Evolutionary conservation across 257 asterid species (phyloP).

Genomic region (Solanum ahanhuiri): DNA sequence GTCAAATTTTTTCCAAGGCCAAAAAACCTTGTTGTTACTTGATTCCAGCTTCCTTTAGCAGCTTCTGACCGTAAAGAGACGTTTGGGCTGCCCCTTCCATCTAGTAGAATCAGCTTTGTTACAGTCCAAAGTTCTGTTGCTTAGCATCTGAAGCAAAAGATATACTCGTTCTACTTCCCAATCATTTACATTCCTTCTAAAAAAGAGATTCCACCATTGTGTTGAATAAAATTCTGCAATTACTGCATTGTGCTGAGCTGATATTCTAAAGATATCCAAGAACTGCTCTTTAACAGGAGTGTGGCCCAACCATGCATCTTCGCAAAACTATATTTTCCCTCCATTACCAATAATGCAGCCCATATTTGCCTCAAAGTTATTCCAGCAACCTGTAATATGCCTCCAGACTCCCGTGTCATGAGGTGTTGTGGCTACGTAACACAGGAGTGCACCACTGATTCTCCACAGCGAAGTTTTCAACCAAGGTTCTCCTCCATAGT

Average conservation of each 20-base stretch:
- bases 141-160: neutral
- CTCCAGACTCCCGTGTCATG: neutral
- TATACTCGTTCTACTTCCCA: neutral
- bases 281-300: neutral
- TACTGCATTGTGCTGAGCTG: neutral
- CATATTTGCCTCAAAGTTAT: neutral
- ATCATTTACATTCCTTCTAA: neutral
- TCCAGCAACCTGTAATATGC: neutral
- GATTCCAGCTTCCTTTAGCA: neutral
- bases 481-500: neutral
- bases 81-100: neutral
- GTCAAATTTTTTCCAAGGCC: neutral
- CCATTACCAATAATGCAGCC: neutral
- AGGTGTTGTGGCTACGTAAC: neutral
- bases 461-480: neutral
- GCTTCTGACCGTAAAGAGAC: neutral
- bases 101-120: neutral
- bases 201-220: neutral
- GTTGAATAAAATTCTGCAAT: neutral
- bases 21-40: neutral
- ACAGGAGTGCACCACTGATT: neutral
- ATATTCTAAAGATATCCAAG: neutral
- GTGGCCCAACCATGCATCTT: neutral
- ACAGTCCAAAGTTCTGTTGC: neutral
- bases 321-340: neutral